phyloP scores from a whole-genome alignment of 164 flowering plant genomes.

The Magnolia sinica region DNA sequence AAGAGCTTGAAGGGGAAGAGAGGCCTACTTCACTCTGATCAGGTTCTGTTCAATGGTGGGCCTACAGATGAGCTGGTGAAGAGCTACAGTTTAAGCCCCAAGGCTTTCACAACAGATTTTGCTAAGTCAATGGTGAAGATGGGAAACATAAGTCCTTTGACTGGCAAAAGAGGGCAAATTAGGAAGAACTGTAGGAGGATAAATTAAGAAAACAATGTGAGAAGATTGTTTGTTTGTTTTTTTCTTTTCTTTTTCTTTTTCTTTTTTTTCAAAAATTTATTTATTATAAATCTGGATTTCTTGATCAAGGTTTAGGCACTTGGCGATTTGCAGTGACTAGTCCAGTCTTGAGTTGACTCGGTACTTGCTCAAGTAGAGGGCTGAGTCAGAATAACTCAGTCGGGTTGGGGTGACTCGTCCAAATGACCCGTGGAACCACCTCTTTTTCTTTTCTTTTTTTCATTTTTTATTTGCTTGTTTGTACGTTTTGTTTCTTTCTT shows the following conservation, averaged over 20 bases:
- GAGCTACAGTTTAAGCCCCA: slow-evolving; percentile 2
- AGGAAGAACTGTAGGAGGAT: slow-evolving; percentile 17
- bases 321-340: too few relatives aligned
- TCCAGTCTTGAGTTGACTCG: too few relatives aligned
- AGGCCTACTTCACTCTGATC: slow-evolving; percentile 23
- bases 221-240: too few relatives aligned
- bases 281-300: not conserved
- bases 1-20: not conserved
- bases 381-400: too few relatives aligned
- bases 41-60: slow-evolving; percentile 13
- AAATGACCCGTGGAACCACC: too few relatives aligned
- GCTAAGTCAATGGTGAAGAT: slow-evolving; percentile 18
- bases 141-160: slow-evolving; percentile 18
- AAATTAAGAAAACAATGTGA: not conserved
- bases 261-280: too few relatives aligned
- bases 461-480: too few relatives aligned
- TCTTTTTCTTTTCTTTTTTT: too few relatives aligned
- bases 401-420: too few relatives aligned
- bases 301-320: not conserved
- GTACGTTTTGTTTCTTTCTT: too few relatives aligned
- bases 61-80: slow-evolving; percentile 10
- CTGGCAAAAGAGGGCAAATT: slow-evolving; percentile 9
- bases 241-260: too few relatives aligned
- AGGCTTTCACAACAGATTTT: slow-evolving; percentile 6
- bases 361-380: too few relatives aligned